These are phyloP conservation scores for Salvia sclarea DNA, from an alignment of 305 asterid genomes.

Conservation along the genomic window DNA sequence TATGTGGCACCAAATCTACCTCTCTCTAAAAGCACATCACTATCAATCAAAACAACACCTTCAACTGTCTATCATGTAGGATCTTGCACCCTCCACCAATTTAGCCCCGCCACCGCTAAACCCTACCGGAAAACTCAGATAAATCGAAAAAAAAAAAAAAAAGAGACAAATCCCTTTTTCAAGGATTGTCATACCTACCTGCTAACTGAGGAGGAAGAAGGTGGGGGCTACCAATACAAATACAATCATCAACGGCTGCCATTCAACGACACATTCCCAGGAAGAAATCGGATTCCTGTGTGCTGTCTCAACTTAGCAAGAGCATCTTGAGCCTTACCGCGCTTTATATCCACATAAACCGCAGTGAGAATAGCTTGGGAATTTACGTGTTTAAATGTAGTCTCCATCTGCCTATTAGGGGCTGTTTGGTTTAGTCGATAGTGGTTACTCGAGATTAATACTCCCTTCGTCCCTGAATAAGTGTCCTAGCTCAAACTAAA, in stretches of 20 bases:
- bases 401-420: background rate
- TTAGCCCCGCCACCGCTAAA: constrained; percentile 43
- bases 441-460: too few species aligned
- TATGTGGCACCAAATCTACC: constrained; percentile 27
- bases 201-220: constrained; percentile 39
- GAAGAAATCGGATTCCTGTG: constrained; percentile 48
- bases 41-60: constrained; percentile 35
- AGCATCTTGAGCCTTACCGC: constrained; percentile 67
- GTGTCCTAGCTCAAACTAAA: background rate
- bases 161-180: constrained; percentile 64
- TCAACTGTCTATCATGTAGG: constrained; percentile 33
- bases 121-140: constrained; percentile 35
- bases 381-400: background rate
- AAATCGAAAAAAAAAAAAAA: constrained; percentile 26
- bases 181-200: constrained; percentile 68
- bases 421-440: too few species aligned
- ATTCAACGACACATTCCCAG: constrained; percentile 36
- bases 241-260: constrained; percentile 44
- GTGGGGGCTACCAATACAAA: constrained; percentile 36
- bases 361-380: constrained; percentile 64
- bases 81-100: constrained; percentile 32
- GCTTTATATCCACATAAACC: constrained; percentile 70
- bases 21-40: constrained; percentile 32
- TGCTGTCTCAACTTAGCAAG: constrained; percentile 62
- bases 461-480: background rate